phyloP scores from a whole-genome alignment of 179 eudicot genomes.

The Beta corolliflora region DNA sequence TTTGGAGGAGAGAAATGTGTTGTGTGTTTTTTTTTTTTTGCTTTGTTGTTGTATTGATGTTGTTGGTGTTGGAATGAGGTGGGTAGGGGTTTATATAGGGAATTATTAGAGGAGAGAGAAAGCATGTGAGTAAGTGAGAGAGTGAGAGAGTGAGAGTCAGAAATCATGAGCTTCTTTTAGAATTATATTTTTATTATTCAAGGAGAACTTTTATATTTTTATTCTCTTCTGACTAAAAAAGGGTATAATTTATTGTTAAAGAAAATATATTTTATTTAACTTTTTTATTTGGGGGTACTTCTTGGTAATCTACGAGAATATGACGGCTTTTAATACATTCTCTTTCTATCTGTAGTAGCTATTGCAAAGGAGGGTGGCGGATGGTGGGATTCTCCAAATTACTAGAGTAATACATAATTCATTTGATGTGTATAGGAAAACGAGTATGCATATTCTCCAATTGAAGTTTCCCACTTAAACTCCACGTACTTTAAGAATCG shows the following conservation, averaged over 20 bases:
- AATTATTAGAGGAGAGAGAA: conserved; percentile 18
- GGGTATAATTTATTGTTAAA: background rate
- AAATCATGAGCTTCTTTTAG: conserved; percentile 11
- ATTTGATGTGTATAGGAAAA: background rate
- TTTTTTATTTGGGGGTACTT: background rate
- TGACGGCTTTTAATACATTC: conserved; percentile 22
- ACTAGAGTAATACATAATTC: background rate
- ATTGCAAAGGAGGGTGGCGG: background rate
- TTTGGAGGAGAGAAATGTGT: conserved; percentile 7
- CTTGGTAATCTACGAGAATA: conserved; percentile 19
- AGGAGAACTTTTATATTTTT: background rate
- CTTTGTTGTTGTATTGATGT: conserved; percentile 10
- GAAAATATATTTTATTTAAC: background rate
- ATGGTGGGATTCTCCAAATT: background rate
- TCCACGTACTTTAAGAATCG: conserved; percentile 11
- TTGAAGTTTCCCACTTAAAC: background rate
- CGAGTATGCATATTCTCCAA: background rate
- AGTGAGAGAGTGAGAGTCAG: conserved; percentile 7
- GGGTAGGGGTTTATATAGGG: conserved; percentile 40
- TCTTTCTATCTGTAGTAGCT: background rate
- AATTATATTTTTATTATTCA: background rate
- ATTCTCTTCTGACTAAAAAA: conserved; percentile 15
- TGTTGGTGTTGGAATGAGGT: conserved; percentile 24
- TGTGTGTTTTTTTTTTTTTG: background rate
- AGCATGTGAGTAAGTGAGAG: conserved; percentile 34